Evolutionary conservation across 2,329 filamentous ascomycete genomes (phyloP).

Genomic region (Penicillium sp.): DNA sequence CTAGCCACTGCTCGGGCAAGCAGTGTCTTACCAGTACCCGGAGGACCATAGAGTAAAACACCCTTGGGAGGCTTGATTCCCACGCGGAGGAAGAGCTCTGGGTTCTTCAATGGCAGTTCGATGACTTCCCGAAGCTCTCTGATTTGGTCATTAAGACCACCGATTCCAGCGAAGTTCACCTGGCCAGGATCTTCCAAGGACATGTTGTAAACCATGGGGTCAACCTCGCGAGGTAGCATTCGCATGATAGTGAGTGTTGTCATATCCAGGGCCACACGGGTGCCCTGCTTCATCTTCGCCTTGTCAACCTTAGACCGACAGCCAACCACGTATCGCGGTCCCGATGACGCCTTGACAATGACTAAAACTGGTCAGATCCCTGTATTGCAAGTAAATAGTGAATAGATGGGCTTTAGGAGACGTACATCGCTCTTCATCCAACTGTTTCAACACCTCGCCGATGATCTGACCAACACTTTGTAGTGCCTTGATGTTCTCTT

Average conservation of each 20-base stretch:
- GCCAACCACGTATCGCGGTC: constrained; percentile 95
- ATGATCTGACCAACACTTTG: constrained; percentile 99
- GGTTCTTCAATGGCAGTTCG: constrained; percentile 96
- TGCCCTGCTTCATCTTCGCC: constrained; percentile 95
- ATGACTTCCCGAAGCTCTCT: constrained; percentile 96
- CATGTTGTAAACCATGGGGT: constrained; percentile 99
- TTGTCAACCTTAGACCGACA: constrained; percentile 99
- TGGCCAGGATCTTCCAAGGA: constrained; percentile 96
- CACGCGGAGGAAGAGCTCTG: constrained; percentile 92
- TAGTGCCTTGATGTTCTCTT: constrained; percentile 98
- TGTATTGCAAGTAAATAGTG: not conserved
- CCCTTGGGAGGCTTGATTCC: constrained; percentile 99
- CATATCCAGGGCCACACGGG: constrained; percentile 96
- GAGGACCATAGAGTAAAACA: constrained; percentile 91
- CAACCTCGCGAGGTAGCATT: constrained; percentile 97
- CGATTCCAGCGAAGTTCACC: constrained; percentile 96
- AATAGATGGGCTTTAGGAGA: constrained; percentile 17
- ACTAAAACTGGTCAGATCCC: constrained; percentile 54
- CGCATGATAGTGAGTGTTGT: constrained; percentile 99
- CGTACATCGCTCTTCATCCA: constrained; percentile 97
- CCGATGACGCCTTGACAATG: constrained; percentile 97
- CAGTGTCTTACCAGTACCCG: constrained; percentile 94
- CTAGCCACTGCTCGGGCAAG: constrained; percentile 93
- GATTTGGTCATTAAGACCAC: constrained; percentile 97
- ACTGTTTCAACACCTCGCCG: constrained; percentile 96